Base-by-base conservation (phyloP, 1,284 basidiomycete genomes). In the Mycena citricolor region DNA sequence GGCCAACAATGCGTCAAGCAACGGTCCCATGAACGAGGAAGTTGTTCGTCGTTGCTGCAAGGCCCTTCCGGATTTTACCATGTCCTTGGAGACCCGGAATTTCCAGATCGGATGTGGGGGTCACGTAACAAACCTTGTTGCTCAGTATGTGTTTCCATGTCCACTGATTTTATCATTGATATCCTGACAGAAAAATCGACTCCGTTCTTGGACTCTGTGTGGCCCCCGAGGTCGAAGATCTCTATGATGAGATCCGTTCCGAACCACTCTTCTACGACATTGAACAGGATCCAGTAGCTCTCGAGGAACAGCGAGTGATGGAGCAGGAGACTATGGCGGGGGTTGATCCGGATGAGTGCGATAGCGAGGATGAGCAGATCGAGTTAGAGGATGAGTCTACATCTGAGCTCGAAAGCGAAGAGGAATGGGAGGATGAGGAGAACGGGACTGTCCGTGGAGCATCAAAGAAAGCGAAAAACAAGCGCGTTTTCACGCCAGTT, bases 101-200 rank as follows among this genome's bases (percentile, higher is more conserved):
- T 36, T 56, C 21, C 46, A 49, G 20, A 47, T 56, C 16, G 54
- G 49, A 3, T 54, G 54, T 25, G 42, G 34, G 19, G 52, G 44
- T 1, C 54, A 56, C 29, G 47, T 54, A 19, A 19, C 43, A 10
- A 44, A 56, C 30, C 44, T 56, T 17, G 33, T 46, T 11, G 50
- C 46, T 6, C 54, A 56, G 54, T 55, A 44, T 14, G 39, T 42
- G 8, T 6, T 32, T 26, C 21, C 5, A 35, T 16, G 7, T 4
- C n/a, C n/a, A 28, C 21, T 29, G 6, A 20, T 19, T 20, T 6
- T 5, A 21, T 7, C 8, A 21, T 11, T 21, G n/a, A 24, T 19
- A 8, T 38, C 21, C n/a, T n/a, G 12, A 6, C 14, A 49, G 47
- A 26, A 21, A 17, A 32, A 42, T 46, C 8, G 47, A 54, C 17